Evolutionary conservation across 2,329 filamentous ascomycete species (phyloP).

Genomic region (Nectriaceae sp.): DNA sequence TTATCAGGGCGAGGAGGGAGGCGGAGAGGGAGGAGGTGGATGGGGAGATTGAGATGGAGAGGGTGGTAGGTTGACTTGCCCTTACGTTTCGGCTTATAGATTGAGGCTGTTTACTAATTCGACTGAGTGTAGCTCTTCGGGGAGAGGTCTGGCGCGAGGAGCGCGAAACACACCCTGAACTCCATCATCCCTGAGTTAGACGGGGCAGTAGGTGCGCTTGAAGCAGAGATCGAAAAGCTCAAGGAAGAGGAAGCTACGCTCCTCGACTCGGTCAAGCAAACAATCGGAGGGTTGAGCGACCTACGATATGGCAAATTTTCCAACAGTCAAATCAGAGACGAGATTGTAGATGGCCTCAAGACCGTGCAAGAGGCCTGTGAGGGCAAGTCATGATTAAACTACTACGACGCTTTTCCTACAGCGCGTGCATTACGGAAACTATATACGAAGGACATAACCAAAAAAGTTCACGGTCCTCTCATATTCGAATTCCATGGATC

Average conservation of each 20-base stretch:
- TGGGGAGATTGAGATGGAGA: constrained; percentile 65
- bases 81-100: not conserved
- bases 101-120: not conserved
- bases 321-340: constrained; percentile 62
- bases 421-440: too few species aligned
- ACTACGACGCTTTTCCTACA: too few species aligned
- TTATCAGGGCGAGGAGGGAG: constrained; percentile 54
- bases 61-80: constrained; percentile 44
- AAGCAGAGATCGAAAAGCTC: constrained; percentile 66
- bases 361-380: constrained; percentile 61
- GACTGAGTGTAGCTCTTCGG: constrained; percentile 60
- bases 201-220: constrained; percentile 63
- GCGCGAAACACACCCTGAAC: constrained; percentile 59
- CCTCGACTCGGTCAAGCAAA: constrained; percentile 62
- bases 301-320: constrained; percentile 77
- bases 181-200: constrained; percentile 72
- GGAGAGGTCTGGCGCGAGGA: constrained; percentile 43
- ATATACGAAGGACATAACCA: too few species aligned
- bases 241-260: constrained; percentile 65
- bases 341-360: constrained; percentile 67
- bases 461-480: too few species aligned
- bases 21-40: constrained; percentile 59
- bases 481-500: too few species aligned
- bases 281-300: constrained; percentile 75
- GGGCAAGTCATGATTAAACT: constrained; percentile 38